Evolutionary conservation across 345 rosid species (phyloP), one percentile per base, ranked within the genome.

Genomic region (Gossypioides kirkii): DNA sequence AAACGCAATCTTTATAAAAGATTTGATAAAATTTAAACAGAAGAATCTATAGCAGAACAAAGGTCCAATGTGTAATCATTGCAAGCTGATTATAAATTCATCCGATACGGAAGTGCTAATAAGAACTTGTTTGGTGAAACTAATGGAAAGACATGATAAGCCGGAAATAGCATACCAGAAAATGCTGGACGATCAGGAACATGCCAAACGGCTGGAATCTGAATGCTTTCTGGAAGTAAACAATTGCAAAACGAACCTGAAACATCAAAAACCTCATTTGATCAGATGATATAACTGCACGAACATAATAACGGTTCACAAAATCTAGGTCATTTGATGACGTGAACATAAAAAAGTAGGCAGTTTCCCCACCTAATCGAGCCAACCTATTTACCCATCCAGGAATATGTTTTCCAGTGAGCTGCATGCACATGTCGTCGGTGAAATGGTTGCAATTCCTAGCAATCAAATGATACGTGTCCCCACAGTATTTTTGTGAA

Each of bases 391-490:
- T 95, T 63, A 95, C 88, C 98, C 97, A 95, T 81, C 97, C 97
- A 18, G 99, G 99, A 74, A 92, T 88, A 61, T 90, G 83, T 82
- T 89, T 91, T 73, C 99, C 97, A 1, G 91, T 89, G 52, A 95
- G 82, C 79, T 71, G 87, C 82, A 63, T 32, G 73, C 91, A 85
- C 20, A 91, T 93, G 71, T 95, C 98, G 58, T 92, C 87, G 0
- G 96, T 86, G 77, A 95, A 95, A 87, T 92, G 99, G 80, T 95
- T 95, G 88, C 98, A 92, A 73, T 95, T 95, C 87, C 92, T 95
- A 76, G 97, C 91, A 81, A 95, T 89, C 89, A 95, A 85, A 88
- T 88, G 98, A 76, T 95, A 95, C 2, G 91, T 83, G 70, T 95
- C 96, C 26, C 99, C 98, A 45, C 87, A 92, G 72, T 87, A 95